A percentile compares a stretch with the other conserved stretches of the same genome.
Evolutionary conservation across 805 yeast genomes (phyloP).

Genomic region (Spathaspora sp.): DNA sequence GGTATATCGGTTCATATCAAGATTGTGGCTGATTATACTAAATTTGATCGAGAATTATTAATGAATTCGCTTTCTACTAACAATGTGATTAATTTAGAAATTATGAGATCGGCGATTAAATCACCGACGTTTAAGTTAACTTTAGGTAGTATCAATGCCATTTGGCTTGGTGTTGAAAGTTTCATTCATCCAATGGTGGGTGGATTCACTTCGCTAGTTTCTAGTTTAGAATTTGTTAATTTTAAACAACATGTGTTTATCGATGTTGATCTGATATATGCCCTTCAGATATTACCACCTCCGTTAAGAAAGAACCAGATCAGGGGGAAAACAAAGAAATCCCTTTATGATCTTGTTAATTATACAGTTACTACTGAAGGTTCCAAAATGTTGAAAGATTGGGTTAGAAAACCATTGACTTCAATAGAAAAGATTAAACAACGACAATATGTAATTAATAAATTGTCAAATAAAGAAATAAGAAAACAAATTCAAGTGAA

Average conservation of each 20-base stretch:
- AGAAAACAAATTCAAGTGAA: background rate
- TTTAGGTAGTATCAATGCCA: constrained; percentile 4
- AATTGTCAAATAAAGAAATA: constrained; percentile 1
- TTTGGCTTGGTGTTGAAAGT: constrained; percentile 1
- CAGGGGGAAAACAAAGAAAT: background rate
- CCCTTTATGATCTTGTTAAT: constrained; percentile 5
- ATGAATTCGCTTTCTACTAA: background rate
- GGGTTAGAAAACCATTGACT: constrained; percentile 7
- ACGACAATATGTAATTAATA: constrained; percentile 2
- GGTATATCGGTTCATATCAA: background rate
- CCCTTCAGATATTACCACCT: constrained; percentile 4
- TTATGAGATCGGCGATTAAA: background rate
- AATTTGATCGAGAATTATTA: background rate
- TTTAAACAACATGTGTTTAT: constrained; percentile 7
- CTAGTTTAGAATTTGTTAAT: background rate
- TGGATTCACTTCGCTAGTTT: background rate
- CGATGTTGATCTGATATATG: constrained; percentile 8
- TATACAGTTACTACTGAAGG: constrained; percentile 4
- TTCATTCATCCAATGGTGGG: background rate
- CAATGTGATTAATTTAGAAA: background rate
- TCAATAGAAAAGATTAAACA: background rate
- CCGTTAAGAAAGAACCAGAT: background rate
- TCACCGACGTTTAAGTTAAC: background rate
- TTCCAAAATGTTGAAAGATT: constrained; percentile 6
- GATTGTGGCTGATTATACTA: constrained; percentile 4